Percentiles rank a stretch among this genome's conserved stretches.
Conservation (phyloP, 495 filamentous ascomycete species). For the Penicillium alfredii region DNA sequence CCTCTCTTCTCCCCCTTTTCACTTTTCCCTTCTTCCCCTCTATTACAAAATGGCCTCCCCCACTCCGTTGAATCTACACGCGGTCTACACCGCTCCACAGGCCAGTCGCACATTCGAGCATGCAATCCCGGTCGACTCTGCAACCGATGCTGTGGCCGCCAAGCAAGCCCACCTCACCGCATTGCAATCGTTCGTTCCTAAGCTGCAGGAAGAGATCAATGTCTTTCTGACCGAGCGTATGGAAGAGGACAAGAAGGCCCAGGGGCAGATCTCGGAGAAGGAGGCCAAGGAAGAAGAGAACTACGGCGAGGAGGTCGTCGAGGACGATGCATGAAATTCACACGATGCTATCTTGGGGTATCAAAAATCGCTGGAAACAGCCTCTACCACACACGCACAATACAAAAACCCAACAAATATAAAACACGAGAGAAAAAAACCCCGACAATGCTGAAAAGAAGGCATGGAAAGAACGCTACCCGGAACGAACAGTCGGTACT, state of each 20-base stretch:
- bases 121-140: conserved; percentile 30
- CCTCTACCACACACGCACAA: conserved; percentile 15
- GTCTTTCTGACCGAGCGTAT: conserved; percentile 76
- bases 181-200: conserved; percentile 54
- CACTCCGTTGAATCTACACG: conserved; percentile 43
- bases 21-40: neutral
- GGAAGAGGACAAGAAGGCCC: conserved; percentile 72
- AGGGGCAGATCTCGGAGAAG: conserved; percentile 47
- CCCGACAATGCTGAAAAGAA: conserved; percentile 10
- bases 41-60: conserved; percentile 2
- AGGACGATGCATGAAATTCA: conserved; percentile 43
- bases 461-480: conserved; percentile 11
- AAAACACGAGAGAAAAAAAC: conserved; percentile 10
- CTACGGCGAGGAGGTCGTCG: conserved; percentile 72
- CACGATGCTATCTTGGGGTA: conserved; percentile 35
- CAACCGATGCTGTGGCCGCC: conserved; percentile 31
- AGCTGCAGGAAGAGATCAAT: conserved; percentile 73
- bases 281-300: conserved; percentile 73
- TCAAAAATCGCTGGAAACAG: conserved; percentile 29
- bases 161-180: conserved; percentile 62
- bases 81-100: conserved; percentile 54
- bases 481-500: conserved; percentile 17
- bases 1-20: neutral
- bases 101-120: conserved; percentile 39
- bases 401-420: conserved; percentile 10